These are phyloP conservation scores for Thermochaetoides thermophila DNA, from an alignment of 495 filamentous ascomycete genomes.

Conservation along the genomic window DNA sequence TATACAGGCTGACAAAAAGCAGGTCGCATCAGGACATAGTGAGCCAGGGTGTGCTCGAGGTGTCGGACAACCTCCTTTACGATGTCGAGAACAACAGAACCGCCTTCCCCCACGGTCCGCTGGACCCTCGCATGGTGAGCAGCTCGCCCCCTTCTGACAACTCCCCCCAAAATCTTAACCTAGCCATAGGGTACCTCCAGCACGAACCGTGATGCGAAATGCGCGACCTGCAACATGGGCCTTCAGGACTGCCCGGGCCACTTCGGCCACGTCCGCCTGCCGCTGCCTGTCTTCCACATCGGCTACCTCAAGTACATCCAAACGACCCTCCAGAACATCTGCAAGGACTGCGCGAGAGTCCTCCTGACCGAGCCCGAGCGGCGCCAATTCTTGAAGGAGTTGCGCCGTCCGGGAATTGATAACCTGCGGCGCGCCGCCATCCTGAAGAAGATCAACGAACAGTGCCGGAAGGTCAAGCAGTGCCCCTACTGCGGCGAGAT, in stretches of 20 bases:
- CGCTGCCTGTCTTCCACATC: slow-evolving; percentile 84
- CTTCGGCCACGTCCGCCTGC: slow-evolving; percentile 81
- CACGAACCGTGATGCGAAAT: slow-evolving; percentile 41
- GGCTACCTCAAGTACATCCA: slow-evolving; percentile 89
- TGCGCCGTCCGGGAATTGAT: slow-evolving; percentile 72
- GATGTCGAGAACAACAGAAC: slow-evolving; percentile 60
- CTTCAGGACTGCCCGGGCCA: slow-evolving; percentile 81
- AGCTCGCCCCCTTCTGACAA: background rate
- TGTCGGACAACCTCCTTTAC: slow-evolving; percentile 81
- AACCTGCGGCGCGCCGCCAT: slow-evolving; percentile 66
- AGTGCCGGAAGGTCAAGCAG: slow-evolving; percentile 67
- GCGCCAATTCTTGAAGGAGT: slow-evolving; percentile 54
- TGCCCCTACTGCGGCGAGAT: slow-evolving; percentile 63
- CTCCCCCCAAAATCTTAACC: slow-evolving; percentile 7
- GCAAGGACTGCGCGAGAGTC: slow-evolving; percentile 72
- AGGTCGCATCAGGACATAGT: slow-evolving; percentile 87
- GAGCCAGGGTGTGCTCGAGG: slow-evolving; percentile 82
- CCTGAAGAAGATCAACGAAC: slow-evolving; percentile 72
- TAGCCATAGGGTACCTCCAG: slow-evolving; percentile 55
- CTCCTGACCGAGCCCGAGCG: slow-evolving; percentile 64
- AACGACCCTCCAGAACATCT: slow-evolving; percentile 78
- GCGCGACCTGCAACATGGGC: slow-evolving; percentile 66
- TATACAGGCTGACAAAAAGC: too few species aligned
- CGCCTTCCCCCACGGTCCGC: slow-evolving; percentile 62
- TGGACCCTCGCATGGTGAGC: slow-evolving; percentile 62